A percentile compares a stretch with the other conserved stretches of the same genome.
These are phyloP conservation scores for Chaetomium sp. DNA, from an alignment of 2,329 filamentous ascomycete species.

Conservation along the genomic window DNA sequence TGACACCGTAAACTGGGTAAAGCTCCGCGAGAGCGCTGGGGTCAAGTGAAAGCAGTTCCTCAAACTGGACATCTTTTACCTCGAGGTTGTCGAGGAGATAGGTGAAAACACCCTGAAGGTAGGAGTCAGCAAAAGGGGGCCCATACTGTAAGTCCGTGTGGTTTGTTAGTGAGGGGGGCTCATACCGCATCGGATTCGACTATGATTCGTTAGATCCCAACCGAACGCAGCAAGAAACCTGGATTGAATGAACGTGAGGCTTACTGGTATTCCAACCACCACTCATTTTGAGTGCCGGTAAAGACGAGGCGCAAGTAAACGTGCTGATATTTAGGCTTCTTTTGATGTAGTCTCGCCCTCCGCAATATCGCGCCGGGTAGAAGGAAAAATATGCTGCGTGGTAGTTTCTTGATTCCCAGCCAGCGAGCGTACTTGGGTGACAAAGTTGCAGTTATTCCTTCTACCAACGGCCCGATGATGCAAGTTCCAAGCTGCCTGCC, in stretches of 20 bases:
- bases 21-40: constrained; percentile 63
- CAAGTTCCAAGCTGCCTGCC: constrained; percentile 5
- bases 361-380: too few species aligned
- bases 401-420: too few species aligned
- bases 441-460: background rate
- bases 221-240: background rate
- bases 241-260: constrained; percentile 19
- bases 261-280: constrained; percentile 84
- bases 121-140: constrained; percentile 26
- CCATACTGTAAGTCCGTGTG: background rate
- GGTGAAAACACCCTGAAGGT: constrained; percentile 79
- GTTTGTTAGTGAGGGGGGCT: constrained; percentile 14
- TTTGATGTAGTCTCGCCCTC: too few species aligned
- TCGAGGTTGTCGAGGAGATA: constrained; percentile 88
- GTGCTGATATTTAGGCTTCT: too few species aligned
- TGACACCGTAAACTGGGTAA: constrained; percentile 84
- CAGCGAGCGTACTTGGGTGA: too few species aligned
- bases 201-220: constrained; percentile 27
- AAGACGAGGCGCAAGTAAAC: background rate
- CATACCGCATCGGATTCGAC: constrained; percentile 91
- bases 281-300: constrained; percentile 25
- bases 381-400: too few species aligned
- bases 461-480: constrained; percentile 11
- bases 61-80: constrained; percentile 90
- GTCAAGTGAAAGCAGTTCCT: constrained; percentile 89